Conservation (phyloP, 768 basidiomycete species). For the Rubroboletus pulcherrimus region DNA sequence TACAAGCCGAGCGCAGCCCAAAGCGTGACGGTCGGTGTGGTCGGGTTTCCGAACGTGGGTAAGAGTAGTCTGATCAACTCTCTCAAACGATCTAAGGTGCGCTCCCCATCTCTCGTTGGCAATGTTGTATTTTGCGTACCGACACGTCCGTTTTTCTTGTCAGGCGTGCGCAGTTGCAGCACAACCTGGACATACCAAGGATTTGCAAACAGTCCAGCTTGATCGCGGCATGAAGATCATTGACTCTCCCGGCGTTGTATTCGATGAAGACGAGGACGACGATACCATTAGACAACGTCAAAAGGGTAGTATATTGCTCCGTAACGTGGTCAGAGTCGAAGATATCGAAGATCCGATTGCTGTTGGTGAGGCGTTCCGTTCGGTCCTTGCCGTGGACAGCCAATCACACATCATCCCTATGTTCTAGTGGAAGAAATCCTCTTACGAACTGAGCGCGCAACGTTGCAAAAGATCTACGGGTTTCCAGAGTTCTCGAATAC, state of each 20-base stretch:
- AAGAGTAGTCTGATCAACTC: slow-evolving; percentile 95
- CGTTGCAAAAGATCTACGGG: slow-evolving; percentile 82
- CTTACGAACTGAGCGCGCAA: slow-evolving; percentile 59
- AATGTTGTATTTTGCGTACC: background rate
- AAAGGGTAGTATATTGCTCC: slow-evolving; percentile 61
- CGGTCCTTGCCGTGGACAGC: too few relatives aligned
- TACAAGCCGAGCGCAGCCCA: slow-evolving; percentile 65
- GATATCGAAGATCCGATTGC: slow-evolving; percentile 87
- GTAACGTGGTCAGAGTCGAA: slow-evolving; percentile 90
- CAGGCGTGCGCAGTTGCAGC: slow-evolving; percentile 93
- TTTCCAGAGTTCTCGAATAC: slow-evolving; percentile 71
- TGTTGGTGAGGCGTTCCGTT: slow-evolving; percentile 56
- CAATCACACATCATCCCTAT: background rate
- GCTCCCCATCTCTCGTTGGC: slow-evolving; percentile 6
- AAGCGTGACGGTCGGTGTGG: slow-evolving; percentile 82
- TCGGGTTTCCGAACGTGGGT: slow-evolving; percentile 97
- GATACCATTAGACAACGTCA: slow-evolving; percentile 44
- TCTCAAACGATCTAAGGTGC: slow-evolving; percentile 76
- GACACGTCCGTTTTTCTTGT: background rate
- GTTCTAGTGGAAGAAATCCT: slow-evolving; percentile 82
- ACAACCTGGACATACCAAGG: slow-evolving; percentile 91
- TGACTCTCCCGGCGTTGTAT: slow-evolving; percentile 97
- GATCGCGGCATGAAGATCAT: slow-evolving; percentile 91
- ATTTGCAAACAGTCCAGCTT: slow-evolving; percentile 85
- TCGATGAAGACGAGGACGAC: slow-evolving; percentile 70